These are phyloP conservation scores for Macrotyloma uniflorum DNA, from an alignment of 306 rosid genomes.

Conservation along the genomic window DNA sequence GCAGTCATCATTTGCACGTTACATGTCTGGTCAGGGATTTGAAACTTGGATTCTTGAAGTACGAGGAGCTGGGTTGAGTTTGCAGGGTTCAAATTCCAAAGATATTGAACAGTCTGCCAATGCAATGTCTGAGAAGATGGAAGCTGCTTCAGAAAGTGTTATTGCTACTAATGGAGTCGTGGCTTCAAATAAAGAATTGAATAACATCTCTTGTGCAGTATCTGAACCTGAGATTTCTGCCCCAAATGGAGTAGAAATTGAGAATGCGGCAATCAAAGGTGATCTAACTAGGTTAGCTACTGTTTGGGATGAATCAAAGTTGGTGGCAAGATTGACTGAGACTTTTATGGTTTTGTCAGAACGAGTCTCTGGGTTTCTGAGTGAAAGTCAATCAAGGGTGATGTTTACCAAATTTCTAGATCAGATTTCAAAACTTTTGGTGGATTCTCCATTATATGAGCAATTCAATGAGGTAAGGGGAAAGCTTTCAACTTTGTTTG, in stretches of 20 bases:
- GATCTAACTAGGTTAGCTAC: conserved; percentile 53
- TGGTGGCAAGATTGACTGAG: conserved; percentile 69
- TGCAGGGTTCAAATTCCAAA: conserved; percentile 54
- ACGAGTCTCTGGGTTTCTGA: conserved; percentile 83
- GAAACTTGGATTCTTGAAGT: conserved; percentile 98
- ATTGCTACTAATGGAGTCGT: conserved; percentile 54
- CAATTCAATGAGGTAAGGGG: conserved; percentile 75
- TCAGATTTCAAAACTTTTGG: conserved; percentile 82
- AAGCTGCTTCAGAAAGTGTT: conserved; percentile 57
- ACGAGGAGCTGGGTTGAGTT: conserved; percentile 96
- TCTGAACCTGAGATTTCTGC: conserved; percentile 49
- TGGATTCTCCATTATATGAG: conserved; percentile 73
- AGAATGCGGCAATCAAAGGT: conserved; percentile 38
- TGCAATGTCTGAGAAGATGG: conserved; percentile 73
- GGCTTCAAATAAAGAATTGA: conserved; percentile 49
- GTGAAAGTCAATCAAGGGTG: conserved; percentile 79
- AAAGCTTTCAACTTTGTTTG: conserved; percentile 70
- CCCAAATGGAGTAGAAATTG: conserved; percentile 48
- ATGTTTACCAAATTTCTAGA: conserved; percentile 79
- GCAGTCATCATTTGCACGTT: conserved; percentile 96
- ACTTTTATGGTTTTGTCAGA: conserved; percentile 77
- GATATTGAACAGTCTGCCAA: conserved; percentile 65
- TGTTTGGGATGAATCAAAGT: conserved; percentile 79
- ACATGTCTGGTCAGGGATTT: conserved; percentile 91
- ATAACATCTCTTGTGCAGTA: conserved; percentile 39